These are phyloP conservation scores for Metarhizium robertsii DNA, from an alignment of 2,329 filamentous ascomycete species.

Conservation along the genomic window DNA sequence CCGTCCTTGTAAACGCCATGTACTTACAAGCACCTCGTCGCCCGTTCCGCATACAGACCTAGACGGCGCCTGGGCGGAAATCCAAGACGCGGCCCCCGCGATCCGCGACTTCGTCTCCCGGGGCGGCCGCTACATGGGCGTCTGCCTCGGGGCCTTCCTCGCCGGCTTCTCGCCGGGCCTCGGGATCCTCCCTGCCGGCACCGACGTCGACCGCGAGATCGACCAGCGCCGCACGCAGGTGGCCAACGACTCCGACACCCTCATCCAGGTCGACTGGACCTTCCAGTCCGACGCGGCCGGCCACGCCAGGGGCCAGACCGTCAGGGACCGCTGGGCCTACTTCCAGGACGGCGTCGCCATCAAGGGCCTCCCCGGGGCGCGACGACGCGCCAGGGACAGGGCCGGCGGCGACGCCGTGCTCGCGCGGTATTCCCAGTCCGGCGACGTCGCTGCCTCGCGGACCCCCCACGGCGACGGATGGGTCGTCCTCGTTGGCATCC, in stretches of 20 bases:
- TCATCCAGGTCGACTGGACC: conserved; percentile 16
- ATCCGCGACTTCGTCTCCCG: conserved; percentile 12
- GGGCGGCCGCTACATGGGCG: conserved; percentile 16
- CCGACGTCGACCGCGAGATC: conserved; percentile 7
- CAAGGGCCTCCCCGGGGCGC: conserved; percentile 4
- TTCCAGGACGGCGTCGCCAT: conserved; percentile 17
- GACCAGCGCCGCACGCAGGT: conserved; percentile 10
- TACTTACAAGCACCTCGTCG: too few species aligned
- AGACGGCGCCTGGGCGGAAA: conserved; percentile 8
- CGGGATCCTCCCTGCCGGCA: conserved; percentile 10
- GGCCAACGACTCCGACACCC: conserved; percentile 8
- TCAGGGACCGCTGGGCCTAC: conserved; percentile 13
- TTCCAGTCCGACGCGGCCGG: conserved; percentile 7
- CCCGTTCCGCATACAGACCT: conserved; percentile 8
- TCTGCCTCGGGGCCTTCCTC: conserved; percentile 18
- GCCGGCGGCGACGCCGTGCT: conserved; percentile 6
- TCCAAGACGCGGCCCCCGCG: conserved; percentile 6
- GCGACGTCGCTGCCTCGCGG: conserved; percentile 14
- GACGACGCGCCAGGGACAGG: background rate
- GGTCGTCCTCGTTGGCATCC: conserved; percentile 16
- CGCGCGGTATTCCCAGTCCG: conserved; percentile 13
- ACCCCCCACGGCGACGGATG: conserved; percentile 13
- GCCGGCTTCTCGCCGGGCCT: conserved; percentile 15
- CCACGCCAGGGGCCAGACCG: conserved; percentile 6
- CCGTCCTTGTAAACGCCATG: too few species aligned